phyloP scores from a whole-genome alignment of 140 eudicot species.

The Senecio squalidus region DNA sequence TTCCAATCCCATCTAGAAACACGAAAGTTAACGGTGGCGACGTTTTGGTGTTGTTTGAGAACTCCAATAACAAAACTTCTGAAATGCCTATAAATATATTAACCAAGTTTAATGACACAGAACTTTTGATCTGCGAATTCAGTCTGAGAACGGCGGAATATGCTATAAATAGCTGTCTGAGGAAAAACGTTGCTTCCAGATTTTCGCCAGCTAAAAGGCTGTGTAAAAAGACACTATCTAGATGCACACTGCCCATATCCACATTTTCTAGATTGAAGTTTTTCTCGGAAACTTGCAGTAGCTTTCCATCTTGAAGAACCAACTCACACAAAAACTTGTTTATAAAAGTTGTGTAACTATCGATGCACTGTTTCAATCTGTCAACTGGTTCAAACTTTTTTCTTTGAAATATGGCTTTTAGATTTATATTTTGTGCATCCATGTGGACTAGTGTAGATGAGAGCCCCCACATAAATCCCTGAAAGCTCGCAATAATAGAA shows the following conservation, averaged over 20 bases:
- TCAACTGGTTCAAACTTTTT: slow-evolving; percentile 33
- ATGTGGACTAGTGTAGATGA: slow-evolving; percentile 44
- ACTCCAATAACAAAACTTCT: slow-evolving; percentile 46
- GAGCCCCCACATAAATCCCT: slow-evolving; percentile 77
- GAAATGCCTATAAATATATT: slow-evolving; percentile 41
- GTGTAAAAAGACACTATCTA: slow-evolving; percentile 26
- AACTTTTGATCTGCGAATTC: slow-evolving; percentile 39
- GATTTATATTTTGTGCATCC: slow-evolving; percentile 23
- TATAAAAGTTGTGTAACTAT: slow-evolving; percentile 36
- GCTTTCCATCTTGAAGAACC: slow-evolving; percentile 42
- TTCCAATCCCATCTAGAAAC: slow-evolving; percentile 66
- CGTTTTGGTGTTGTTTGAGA: slow-evolving; percentile 32
- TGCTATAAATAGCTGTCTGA: slow-evolving; percentile 58
- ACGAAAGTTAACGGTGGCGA: slow-evolving; percentile 33
- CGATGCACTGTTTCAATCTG: slow-evolving; percentile 40
- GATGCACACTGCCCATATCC: slow-evolving; percentile 19
- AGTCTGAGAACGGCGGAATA: slow-evolving; percentile 60
- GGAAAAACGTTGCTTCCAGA: slow-evolving; percentile 53
- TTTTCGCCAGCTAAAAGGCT: slow-evolving; percentile 51
- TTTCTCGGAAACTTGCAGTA: slow-evolving; percentile 13
- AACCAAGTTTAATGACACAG: slow-evolving; percentile 37
- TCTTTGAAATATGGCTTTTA: slow-evolving; percentile 31
- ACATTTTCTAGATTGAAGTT: slow-evolving; percentile 22
- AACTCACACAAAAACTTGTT: slow-evolving; percentile 29
- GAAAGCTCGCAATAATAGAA: slow-evolving; percentile 49